Percentiles rank a stretch among this genome's conserved stretches.
Conservation (phyloP, 2,329 filamentous ascomycete species). For the Trichoderma hamatum region DNA sequence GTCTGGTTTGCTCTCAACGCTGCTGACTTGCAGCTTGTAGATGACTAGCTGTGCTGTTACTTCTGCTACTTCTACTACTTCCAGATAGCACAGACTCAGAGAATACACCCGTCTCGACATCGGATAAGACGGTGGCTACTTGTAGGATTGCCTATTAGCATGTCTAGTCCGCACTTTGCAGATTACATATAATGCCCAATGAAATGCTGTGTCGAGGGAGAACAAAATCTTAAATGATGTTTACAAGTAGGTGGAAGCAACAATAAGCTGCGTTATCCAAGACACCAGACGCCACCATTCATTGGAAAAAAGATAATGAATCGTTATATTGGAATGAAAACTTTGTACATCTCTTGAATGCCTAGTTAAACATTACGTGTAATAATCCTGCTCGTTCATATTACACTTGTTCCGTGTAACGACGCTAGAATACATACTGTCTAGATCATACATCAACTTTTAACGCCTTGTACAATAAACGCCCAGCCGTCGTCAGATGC, state of each 20-base stretch:
- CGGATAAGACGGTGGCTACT: no score
- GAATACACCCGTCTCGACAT: no score
- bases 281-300: neutral
- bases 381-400: neutral
- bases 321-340: neutral
- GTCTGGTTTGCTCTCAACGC: no score
- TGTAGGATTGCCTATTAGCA: no score
- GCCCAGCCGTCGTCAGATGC: neutral
- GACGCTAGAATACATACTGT: neutral
- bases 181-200: neutral
- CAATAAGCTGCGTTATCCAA: neutral
- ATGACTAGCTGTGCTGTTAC: no score
- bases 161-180: neutral
- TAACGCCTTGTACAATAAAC: neutral
- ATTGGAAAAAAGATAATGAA: neutral
- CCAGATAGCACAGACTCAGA: no score
- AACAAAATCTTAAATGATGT: neutral
- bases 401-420: neutral
- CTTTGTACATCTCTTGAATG: neutral
- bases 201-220: neutral
- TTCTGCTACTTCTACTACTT: no score
- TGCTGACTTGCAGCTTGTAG: no score
- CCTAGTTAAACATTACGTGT: neutral
- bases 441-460: neutral
- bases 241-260: neutral